Base-by-base conservation (phyloP, 306 rosid species). In the Ochetophila trinervis region DNA sequence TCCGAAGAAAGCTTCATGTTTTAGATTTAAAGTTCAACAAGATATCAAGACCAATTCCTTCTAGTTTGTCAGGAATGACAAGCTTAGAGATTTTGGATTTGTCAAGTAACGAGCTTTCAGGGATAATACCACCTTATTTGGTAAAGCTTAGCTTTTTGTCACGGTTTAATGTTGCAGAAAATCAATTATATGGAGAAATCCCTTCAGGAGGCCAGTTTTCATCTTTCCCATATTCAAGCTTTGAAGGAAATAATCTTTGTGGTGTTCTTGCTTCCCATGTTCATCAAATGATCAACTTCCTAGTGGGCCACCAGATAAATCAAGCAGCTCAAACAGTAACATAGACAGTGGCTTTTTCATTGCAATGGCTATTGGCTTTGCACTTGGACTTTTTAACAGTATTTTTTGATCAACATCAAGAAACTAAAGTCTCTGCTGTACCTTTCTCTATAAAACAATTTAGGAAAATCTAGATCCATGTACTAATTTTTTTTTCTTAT, bases 41-140 rank as follows among this genome's bases (percentile, higher is more conserved):
- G 34, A 50, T 82, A 50, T 72, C 81, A 27, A 84, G 84, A n/a
- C 32, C 40, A 1, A 78, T 82, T 44, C 79, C 87, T 1, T 62
- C 47, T 40, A 14, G 21, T 52, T 52, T 82, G 32, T 72, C 79
- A 4, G 61, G 56, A 21, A 65, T 78, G 77, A 15, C 7, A 4
- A 74, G 55, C 76, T 65, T 82, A 14, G 87, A 82, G 79, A 53
- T 13, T 12, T 35, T 82, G 52, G 87, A 82, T 69, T 68, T 82
- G 70, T 75, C 87, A 5, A 53, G 62, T 52, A 82, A 82, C 72
- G 59, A 61, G 42, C 77, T 82, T 34, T 55, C 54, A 6, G 84
- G 87, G 23, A 50, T 0, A 1, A 82, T 82, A 49, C 84, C 87
- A 0, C 8, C 51, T n/a, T 68, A 77, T 2, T 37, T 82, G 57